Evolutionary conservation across 116 monocot species (phyloP).

Genomic region (Iris pallida): DNA sequence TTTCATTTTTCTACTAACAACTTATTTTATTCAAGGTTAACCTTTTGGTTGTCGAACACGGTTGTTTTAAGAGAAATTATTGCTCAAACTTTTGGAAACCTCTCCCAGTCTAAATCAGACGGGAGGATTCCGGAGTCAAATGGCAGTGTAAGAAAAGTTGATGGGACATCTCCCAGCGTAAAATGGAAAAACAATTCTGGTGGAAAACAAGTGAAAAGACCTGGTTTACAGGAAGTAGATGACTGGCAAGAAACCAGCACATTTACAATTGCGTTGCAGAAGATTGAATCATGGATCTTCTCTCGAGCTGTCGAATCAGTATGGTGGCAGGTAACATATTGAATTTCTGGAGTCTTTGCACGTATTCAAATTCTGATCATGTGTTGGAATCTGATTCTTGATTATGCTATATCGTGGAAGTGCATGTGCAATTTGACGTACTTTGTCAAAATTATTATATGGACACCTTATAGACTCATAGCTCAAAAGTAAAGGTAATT

Average conservation of each 20-base stretch:
- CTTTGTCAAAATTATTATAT: no score
- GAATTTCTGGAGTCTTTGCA: background rate
- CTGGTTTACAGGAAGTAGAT: conserved; percentile 33
- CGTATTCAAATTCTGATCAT: no score
- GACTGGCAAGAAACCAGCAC: conserved; percentile 89
- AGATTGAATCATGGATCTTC: conserved; percentile 97
- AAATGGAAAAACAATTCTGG: conserved; percentile 30
- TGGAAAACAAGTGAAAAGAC: conserved; percentile 32
- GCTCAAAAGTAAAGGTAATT: no score
- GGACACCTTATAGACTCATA: no score
- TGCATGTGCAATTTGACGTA: no score
- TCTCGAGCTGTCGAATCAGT: conserved; percentile 88
- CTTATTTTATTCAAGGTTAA: conserved; percentile 59
- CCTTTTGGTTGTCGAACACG: conserved; percentile 94
- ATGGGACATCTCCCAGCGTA: conserved; percentile 12
- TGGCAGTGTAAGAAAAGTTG: conserved; percentile 40
- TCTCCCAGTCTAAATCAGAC: conserved; percentile 24
- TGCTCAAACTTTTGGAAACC: conserved; percentile 63
- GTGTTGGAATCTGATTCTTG: no score
- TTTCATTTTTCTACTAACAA: background rate
- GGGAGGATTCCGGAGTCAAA: conserved; percentile 35
- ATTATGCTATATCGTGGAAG: no score
- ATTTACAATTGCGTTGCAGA: conserved; percentile 65
- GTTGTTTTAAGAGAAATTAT: conserved; percentile 83
- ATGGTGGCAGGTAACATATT: conserved; percentile 92